Conservation (phyloP, 129 eudicot species). For the Artemisia argyi region DNA sequence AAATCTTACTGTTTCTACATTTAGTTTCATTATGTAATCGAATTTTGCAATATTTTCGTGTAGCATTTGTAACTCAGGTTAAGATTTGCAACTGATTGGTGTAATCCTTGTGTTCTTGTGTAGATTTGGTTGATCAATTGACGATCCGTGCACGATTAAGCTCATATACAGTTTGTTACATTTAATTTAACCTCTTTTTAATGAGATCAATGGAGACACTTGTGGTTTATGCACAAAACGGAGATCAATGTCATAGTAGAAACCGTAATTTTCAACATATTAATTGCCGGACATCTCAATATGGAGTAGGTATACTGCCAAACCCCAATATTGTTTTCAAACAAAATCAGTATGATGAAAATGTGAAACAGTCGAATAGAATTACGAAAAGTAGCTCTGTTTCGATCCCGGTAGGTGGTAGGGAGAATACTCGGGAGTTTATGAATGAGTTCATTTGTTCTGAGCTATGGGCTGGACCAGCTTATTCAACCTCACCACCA, state of each 20-base stretch:
- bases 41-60: not conserved
- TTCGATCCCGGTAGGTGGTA: slow-evolving; percentile 38
- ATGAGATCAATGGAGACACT: slow-evolving; percentile 4
- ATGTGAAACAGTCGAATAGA: not conserved
- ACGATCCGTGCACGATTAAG: not conserved
- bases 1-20: too few species aligned
- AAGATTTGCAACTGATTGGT: too few species aligned
- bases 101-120: too few species aligned
- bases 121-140: not conserved
- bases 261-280: slow-evolving; percentile 34
- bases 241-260: slow-evolving; percentile 40
- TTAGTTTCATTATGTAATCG: not conserved
- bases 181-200: not conserved
- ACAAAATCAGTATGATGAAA: slow-evolving; percentile 25
- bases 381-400: slow-evolving; percentile 28
- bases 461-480: slow-evolving; percentile 90
- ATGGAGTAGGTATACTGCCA: slow-evolving; percentile 58
- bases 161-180: not conserved
- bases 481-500: slow-evolving; percentile 78
- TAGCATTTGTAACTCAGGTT: too few species aligned
- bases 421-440: not conserved
- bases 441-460: slow-evolving; percentile 36
- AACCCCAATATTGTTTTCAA: not conserved
- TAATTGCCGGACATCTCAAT: slow-evolving; percentile 56
- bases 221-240: slow-evolving; percentile 36